Percentiles rank a stretch among this genome's conserved stretches.
phyloP scores from a whole-genome alignment of 2,329 filamentous ascomycete genomes.

The Exserohilum rostratum region DNA sequence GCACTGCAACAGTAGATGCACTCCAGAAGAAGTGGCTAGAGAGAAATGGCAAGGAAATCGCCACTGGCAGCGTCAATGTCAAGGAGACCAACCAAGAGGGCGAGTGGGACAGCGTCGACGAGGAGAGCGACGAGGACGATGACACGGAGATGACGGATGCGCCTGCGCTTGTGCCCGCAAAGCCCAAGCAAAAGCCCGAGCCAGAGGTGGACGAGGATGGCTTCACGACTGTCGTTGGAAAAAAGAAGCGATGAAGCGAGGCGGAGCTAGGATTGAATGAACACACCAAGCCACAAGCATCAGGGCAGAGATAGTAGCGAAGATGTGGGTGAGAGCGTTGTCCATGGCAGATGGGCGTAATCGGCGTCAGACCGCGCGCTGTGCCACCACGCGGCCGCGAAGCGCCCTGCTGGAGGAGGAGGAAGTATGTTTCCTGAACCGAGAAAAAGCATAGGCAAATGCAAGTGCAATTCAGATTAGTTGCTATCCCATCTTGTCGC shows the following conservation, averaged over 20 bases:
- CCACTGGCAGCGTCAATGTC: slow-evolving; percentile 51
- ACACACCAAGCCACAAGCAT: not conserved
- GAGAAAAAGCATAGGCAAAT: not conserved
- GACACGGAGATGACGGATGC: slow-evolving; percentile 48
- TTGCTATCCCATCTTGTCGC: not conserved
- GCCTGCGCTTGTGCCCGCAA: slow-evolving; percentile 43
- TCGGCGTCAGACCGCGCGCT: not conserved
- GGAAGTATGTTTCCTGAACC: not conserved
- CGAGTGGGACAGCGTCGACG: slow-evolving; percentile 53
- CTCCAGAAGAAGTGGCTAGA: slow-evolving; percentile 69
- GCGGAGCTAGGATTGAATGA: not conserved
- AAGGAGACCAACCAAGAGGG: slow-evolving; percentile 63
- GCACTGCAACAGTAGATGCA: slow-evolving; percentile 68
- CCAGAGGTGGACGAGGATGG: slow-evolving; percentile 52
- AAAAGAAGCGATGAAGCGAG: slow-evolving; percentile 44
- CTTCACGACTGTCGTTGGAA: slow-evolving; percentile 51
- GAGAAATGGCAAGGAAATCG: slow-evolving; percentile 64
- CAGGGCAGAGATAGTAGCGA: not conserved
- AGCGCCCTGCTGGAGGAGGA: not conserved
- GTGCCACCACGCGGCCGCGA: not conserved
- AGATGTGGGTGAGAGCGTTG: not conserved
- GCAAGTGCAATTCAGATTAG: not conserved
- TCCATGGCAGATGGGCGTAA: not conserved
- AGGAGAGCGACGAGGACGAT: slow-evolving; percentile 58
- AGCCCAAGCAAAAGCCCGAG: slow-evolving; percentile 40